A percentile compares a stretch with the other conserved stretches of the same genome.
Evolutionary conservation across 108 stramenopile species (phyloP).

Genomic region (Skeletonema costatum): DNA sequence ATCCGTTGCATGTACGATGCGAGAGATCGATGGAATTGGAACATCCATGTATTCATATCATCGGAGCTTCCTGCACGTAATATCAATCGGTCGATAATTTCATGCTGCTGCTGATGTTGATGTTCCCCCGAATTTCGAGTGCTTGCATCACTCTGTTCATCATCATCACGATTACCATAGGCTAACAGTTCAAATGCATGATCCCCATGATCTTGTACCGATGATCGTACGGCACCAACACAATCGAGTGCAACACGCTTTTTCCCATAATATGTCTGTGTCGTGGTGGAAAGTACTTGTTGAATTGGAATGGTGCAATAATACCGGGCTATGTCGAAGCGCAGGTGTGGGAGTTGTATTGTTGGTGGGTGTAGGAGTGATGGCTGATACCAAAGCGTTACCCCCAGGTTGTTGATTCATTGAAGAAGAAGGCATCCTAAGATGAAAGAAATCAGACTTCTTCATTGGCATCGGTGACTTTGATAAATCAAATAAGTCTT

Average conservation of each 20-base stretch:
- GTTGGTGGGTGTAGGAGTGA: not conserved
- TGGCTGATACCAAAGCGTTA: not conserved
- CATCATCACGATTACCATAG: slow-evolving; percentile 32
- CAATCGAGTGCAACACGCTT: slow-evolving; percentile 74
- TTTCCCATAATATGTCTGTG: slow-evolving; percentile 64
- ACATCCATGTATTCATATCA: slow-evolving; percentile 81
- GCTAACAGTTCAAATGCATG: slow-evolving; percentile 71
- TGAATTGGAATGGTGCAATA: slow-evolving; percentile 16
- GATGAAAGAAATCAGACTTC: slow-evolving; percentile 29
- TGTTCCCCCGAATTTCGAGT: slow-evolving; percentile 13
- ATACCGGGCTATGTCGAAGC: not conserved
- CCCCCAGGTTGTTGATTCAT: slow-evolving; percentile 9
- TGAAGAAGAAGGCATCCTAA: slow-evolving; percentile 1
- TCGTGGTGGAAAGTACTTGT: slow-evolving; percentile 42
- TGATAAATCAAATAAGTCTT: slow-evolving; percentile 37
- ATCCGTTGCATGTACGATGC: slow-evolving; percentile 58
- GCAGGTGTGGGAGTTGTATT: not conserved
- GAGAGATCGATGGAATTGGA: slow-evolving; percentile 81
- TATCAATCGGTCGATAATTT: slow-evolving; percentile 52
- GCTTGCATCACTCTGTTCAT: slow-evolving; percentile 12
- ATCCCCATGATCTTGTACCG: slow-evolving; percentile 67
- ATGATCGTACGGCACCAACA: slow-evolving; percentile 71
- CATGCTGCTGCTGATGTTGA: slow-evolving; percentile 1
- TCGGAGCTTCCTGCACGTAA: slow-evolving; percentile 57
- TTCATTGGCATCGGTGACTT: slow-evolving; percentile 67